phyloP scores from a whole-genome alignment of 306 rosid species.

The Cucumis melo region DNA sequence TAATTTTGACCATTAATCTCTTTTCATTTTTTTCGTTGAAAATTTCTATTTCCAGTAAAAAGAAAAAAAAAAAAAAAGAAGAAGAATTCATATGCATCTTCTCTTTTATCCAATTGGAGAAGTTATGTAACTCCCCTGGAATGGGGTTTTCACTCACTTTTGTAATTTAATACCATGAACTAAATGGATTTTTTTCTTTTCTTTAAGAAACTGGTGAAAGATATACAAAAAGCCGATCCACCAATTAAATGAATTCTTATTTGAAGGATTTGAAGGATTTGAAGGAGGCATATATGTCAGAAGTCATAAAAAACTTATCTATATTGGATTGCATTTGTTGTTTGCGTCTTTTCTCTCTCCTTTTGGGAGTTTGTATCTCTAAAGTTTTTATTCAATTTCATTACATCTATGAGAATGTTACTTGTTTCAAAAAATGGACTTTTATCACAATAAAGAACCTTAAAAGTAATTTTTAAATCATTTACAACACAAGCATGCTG shows the following conservation, averaged over 20 bases:
- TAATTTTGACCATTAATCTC: too few species aligned
- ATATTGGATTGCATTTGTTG: too few species aligned
- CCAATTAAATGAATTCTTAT: background rate
- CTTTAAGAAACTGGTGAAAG: background rate
- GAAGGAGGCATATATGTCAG: too few species aligned
- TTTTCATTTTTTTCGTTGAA: too few species aligned
- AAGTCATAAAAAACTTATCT: too few species aligned
- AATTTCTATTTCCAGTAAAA: too few species aligned
- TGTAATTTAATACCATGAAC: background rate
- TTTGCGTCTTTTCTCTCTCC: too few species aligned
- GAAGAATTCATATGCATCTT: background rate
- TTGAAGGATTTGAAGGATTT: too few species aligned
- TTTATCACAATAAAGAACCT: background rate
- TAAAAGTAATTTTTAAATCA: background rate
- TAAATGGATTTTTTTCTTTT: background rate
- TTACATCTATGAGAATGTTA: too few species aligned
- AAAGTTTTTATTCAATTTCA: too few species aligned
- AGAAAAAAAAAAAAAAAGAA: too few species aligned
- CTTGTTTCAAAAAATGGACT: background rate
- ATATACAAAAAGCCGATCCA: background rate
- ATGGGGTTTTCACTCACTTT: background rate
- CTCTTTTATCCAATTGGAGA: background rate
- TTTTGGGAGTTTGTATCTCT: too few species aligned
- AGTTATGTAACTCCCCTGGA: background rate
- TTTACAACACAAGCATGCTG: background rate